Conservation (phyloP, 495 filamentous ascomycete species). For the Aspergillus egyptiacus region DNA sequence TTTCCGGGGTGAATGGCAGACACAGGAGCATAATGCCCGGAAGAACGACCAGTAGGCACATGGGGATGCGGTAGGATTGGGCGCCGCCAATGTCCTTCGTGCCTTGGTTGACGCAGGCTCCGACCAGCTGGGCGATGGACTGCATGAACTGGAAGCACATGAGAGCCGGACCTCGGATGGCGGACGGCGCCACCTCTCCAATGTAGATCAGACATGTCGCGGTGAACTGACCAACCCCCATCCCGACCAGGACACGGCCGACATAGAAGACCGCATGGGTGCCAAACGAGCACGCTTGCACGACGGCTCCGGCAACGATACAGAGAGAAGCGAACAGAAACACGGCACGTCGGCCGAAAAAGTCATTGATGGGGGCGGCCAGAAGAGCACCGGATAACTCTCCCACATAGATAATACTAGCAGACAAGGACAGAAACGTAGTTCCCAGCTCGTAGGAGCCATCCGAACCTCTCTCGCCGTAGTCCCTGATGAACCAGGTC, state of each 20-base stretch:
- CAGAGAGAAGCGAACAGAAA: slow-evolving; percentile 18
- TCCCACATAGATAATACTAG: slow-evolving; percentile 26
- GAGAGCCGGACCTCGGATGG: slow-evolving; percentile 31
- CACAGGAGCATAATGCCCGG: slow-evolving; percentile 26
- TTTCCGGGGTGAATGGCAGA: slow-evolving; percentile 31
- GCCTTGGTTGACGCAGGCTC: slow-evolving; percentile 28
- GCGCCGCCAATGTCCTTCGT: slow-evolving; percentile 23
- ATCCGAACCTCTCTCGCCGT: slow-evolving; percentile 13
- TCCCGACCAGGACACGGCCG: slow-evolving; percentile 21
- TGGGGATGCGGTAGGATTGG: slow-evolving; percentile 29
- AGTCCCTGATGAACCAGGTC: slow-evolving; percentile 21
- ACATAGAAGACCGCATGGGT: slow-evolving; percentile 15
- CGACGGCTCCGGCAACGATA: slow-evolving; percentile 19
- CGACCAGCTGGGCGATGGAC: slow-evolving; percentile 31
- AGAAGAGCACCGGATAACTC: slow-evolving; percentile 21
- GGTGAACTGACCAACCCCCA: slow-evolving; percentile 24
- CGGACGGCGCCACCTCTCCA: slow-evolving; percentile 30
- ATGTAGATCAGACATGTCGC: slow-evolving; percentile 27
- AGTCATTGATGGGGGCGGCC: slow-evolving; percentile 21
- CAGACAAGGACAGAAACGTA: slow-evolving; percentile 19
- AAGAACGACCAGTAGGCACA: slow-evolving; percentile 29
- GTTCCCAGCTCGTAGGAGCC: slow-evolving; percentile 16
- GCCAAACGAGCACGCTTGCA: slow-evolving; percentile 22
- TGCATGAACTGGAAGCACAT: slow-evolving; percentile 37
- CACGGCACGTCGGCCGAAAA: slow-evolving; percentile 18